Evolutionary conservation across 352 stramenopile genomes (phyloP), one percentile per base, ranked within the genome.

Genomic region (Phytopythium helicoides): DNA sequence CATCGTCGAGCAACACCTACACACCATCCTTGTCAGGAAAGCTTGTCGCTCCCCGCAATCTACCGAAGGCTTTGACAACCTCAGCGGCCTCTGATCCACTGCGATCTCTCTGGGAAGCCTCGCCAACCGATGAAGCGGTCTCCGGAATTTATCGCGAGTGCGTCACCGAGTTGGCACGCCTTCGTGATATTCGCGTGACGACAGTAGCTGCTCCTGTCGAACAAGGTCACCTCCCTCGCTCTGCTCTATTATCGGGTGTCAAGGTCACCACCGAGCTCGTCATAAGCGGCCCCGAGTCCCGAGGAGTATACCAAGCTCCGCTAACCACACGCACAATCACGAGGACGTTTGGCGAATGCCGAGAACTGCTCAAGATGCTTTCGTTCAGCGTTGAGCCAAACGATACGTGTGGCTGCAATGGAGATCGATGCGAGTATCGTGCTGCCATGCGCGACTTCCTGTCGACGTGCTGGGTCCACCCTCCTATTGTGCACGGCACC

Each of bases 381-480:
- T 25, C 42, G 6, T 23, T 18, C 15, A 36, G 42, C 14, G 42
- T 48, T 1, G 15, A 33, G 42, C 16, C 16, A 4, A 25, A 48
- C 25, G 42, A 48, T 28, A 1, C 23, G 14, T 48, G 42, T 23
- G 25, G 16, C 25, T 48, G 42, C 42, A n/a, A 10, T 10, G 23
- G 28, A 33, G 28, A 33, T 33, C 23, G 6, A 16, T 48, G 42
- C 25, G 23, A 15, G 23, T 48, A 19, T 11, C 42, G 42, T n/a
- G 16, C 18, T 3, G 21, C 31, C 3, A 48, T 37, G 42, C 42
- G 42, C 14, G 25, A 16, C 22, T 48, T 48, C 42, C 23, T 48
- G 23, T 16, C 31, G 23, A 48, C 42, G 5, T 48, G 42, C 42
- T 48, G 42, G 42, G 42, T 48, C 5, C 42, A 48, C 15, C 42